phyloP scores from a whole-genome alignment of 2,329 filamentous ascomycete species.

The Colletotrichum plurivorum region DNA sequence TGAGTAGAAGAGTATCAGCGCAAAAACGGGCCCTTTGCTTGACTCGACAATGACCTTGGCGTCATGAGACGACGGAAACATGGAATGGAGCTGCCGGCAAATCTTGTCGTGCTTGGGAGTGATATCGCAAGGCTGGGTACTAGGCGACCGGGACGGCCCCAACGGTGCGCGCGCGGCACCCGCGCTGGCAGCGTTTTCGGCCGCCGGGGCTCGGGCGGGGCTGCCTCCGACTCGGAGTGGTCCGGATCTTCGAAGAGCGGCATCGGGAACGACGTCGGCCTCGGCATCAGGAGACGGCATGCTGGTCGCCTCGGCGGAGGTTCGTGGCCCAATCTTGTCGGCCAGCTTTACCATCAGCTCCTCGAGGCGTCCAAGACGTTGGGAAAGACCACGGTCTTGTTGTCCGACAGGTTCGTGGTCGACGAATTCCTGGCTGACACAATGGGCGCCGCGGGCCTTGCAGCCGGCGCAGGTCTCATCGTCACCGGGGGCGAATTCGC shows the following conservation, averaged over 20 bases:
- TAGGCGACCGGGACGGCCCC: too few relatives aligned
- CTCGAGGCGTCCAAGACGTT: conserved; percentile 62
- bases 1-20: conserved; percentile 46
- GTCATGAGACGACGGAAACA: conserved; percentile 24
- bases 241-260: too few relatives aligned
- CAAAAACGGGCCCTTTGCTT: conserved; percentile 45
- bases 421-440: conserved; percentile 64
- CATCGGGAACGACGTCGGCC: not conserved
- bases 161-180: not conserved
- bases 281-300: conserved; percentile 46
- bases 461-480: conserved; percentile 62
- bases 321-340: conserved; percentile 24
- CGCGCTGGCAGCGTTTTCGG: conserved; percentile 42
- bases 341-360: conserved; percentile 61
- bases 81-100: conserved; percentile 18
- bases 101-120: conserved; percentile 39
- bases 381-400: conserved; percentile 56
- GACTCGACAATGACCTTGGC: conserved; percentile 35
- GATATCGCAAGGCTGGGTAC: not conserved
- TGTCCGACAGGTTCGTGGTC: conserved; percentile 46
- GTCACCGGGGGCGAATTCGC: conserved; percentile 57
- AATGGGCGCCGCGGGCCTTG: conserved; percentile 56
- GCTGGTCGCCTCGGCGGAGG: conserved; percentile 10
- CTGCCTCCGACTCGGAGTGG: conserved; percentile 44
- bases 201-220: conserved; percentile 37